phyloP scores from a whole-genome alignment of 2,329 filamentous ascomycete species.

The Alternaria arborescens region DNA sequence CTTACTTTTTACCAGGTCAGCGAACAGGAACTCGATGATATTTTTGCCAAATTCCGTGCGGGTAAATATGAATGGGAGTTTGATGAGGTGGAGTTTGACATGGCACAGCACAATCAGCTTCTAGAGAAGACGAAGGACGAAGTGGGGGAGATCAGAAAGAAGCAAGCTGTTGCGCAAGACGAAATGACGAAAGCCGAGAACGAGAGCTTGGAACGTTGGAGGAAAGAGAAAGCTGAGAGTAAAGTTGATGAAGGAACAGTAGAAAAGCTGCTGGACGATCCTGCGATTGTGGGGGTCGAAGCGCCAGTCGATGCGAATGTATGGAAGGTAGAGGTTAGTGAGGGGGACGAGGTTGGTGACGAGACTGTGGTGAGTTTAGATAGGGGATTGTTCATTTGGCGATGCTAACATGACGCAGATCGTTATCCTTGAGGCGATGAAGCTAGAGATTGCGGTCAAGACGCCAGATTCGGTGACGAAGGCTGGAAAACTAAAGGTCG shows the following conservation, averaged over 20 bases:
- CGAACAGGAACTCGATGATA: conserved; percentile 60
- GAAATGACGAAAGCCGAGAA: conserved; percentile 59
- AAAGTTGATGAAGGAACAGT: conserved; percentile 60
- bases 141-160: conserved; percentile 56
- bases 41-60: conserved; percentile 59
- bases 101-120: conserved; percentile 63
- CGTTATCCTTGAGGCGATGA: conserved; percentile 58
- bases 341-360: conserved; percentile 47
- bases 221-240: conserved; percentile 54
- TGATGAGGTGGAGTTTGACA: conserved; percentile 62
- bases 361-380: conserved; percentile 39
- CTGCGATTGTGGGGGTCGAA: conserved; percentile 49
- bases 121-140: conserved; percentile 58
- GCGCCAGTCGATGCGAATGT: conserved; percentile 58
- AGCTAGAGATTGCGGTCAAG: conserved; percentile 57
- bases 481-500: conserved; percentile 39
- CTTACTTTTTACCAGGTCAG: conserved; percentile 64
- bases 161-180: conserved; percentile 59
- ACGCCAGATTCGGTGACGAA: conserved; percentile 38
- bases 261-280: conserved; percentile 58
- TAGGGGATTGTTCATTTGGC: background rate
- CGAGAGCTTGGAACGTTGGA: conserved; percentile 54
- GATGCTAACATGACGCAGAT: conserved; percentile 33
- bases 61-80: conserved; percentile 63
- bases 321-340: conserved; percentile 55